Conservation (phyloP, 1,284 basidiomycete genomes). For the Apiotrichum sp. region DNA sequence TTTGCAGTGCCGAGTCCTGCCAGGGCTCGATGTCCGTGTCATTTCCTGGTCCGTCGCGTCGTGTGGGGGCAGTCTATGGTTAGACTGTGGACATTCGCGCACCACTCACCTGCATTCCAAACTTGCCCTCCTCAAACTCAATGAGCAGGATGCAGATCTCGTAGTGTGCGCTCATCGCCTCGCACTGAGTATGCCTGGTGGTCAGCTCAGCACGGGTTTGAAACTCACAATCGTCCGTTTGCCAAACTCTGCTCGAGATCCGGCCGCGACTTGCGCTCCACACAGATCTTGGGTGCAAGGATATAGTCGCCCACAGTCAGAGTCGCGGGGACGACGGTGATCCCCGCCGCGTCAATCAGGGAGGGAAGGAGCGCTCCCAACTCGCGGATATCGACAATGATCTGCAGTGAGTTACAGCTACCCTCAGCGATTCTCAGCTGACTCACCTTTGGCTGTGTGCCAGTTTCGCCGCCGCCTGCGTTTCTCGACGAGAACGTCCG, state of each 20-base stretch:
- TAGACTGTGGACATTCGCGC: too few relatives aligned
- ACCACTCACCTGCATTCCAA: slow-evolving; percentile 69
- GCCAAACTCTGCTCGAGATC: slow-evolving; percentile 90
- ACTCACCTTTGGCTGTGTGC: slow-evolving; percentile 62
- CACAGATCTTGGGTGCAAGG: slow-evolving; percentile 87
- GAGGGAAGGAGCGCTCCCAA: slow-evolving; percentile 90
- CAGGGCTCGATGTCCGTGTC: slow-evolving; percentile 38
- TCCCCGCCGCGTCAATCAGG: slow-evolving; percentile 72
- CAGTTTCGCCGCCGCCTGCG: slow-evolving; percentile 70
- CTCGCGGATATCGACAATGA: slow-evolving; percentile 95
- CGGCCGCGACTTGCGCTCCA: slow-evolving; percentile 89
- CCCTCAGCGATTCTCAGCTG: too few relatives aligned
- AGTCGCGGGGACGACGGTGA: slow-evolving; percentile 81
- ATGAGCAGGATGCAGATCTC: slow-evolving; percentile 92
- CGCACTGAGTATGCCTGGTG: slow-evolving; percentile 87
- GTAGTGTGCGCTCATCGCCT: slow-evolving; percentile 93
- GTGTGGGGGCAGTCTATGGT: too few relatives aligned
- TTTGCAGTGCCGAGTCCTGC: slow-evolving; percentile 58
- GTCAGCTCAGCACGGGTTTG: background rate
- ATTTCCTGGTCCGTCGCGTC: slow-evolving; percentile 54
- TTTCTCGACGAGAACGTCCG: slow-evolving; percentile 76
- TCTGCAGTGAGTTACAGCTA: slow-evolving; percentile 49
- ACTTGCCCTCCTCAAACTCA: slow-evolving; percentile 97
- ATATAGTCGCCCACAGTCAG: slow-evolving; percentile 96
- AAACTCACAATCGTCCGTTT: slow-evolving; percentile 80